phyloP scores from a whole-genome alignment of 2,329 filamentous ascomycete species.

The Apiospora saccharicola region DNA sequence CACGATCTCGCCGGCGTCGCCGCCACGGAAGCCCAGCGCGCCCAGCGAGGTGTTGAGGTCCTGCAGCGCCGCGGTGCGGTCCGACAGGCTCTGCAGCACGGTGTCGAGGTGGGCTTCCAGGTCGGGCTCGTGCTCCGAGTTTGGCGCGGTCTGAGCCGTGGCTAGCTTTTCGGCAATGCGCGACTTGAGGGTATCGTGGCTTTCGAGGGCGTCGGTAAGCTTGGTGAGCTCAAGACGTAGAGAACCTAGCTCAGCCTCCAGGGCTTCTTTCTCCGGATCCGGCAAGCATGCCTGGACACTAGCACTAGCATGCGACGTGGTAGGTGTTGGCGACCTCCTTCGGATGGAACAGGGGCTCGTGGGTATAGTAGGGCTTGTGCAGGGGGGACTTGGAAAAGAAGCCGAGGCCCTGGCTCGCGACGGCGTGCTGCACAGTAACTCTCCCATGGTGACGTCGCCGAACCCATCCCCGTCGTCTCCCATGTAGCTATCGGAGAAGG shows the following conservation, averaged over 20 bases:
- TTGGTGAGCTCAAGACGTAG: slow-evolving; percentile 58
- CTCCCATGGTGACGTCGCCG: slow-evolving; percentile 58
- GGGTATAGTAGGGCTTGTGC: slow-evolving; percentile 52
- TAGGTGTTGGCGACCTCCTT: slow-evolving; percentile 30
- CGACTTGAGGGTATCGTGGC: slow-evolving; percentile 52
- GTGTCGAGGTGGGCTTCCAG: slow-evolving; percentile 53
- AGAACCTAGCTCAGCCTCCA: slow-evolving; percentile 57
- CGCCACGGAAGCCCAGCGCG: slow-evolving; percentile 58
- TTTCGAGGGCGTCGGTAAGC: slow-evolving; percentile 55
- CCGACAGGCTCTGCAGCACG: slow-evolving; percentile 55
- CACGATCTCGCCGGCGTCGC: slow-evolving; percentile 57
- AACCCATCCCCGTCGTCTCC: slow-evolving; percentile 49
- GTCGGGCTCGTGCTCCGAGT: slow-evolving; percentile 32
- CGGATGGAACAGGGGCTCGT: slow-evolving; percentile 48
- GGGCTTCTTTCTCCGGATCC: slow-evolving; percentile 50
- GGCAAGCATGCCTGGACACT: slow-evolving; percentile 52
- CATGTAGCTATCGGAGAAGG: slow-evolving; percentile 52
- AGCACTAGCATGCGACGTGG: slow-evolving; percentile 43
- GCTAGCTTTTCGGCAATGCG: slow-evolving; percentile 38
- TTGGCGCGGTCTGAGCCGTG: slow-evolving; percentile 27
- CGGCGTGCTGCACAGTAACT: slow-evolving; percentile 61
- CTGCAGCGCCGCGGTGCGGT: slow-evolving; percentile 56
- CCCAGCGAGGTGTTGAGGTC: slow-evolving; percentile 55
- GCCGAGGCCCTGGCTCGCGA: slow-evolving; percentile 48
- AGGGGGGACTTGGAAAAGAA: slow-evolving; percentile 63